Evolutionary conservation across 805 yeast species (phyloP), one percentile per base, ranked within the genome.

Genomic region (Myxozyma monticola): DNA sequence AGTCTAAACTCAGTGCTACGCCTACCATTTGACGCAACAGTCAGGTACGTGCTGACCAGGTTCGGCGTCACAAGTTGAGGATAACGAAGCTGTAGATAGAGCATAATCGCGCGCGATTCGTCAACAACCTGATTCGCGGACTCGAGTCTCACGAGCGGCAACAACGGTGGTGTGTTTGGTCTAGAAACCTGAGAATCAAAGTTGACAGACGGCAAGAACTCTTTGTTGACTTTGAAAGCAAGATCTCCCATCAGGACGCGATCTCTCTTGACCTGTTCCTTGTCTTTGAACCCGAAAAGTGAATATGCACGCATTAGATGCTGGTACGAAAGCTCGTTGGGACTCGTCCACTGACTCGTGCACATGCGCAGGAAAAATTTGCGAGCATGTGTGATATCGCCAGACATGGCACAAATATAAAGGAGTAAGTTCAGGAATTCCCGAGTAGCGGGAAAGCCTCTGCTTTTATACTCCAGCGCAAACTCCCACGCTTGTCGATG

Each of bases 81-180:
- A 38, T 70, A 65, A 29, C 65, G 62, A 18, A 76, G 65, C 21
- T 79, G 51, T 12, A 79, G 69, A 60, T 75, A 81, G 1, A 76
- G 75, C 82, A 95, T 79, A 4, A 91, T 50, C 0, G 97, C 97
- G 51, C 80, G 75, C 0, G 91, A 80, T 67, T 91, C 98, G 0
- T 84, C 81, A 37, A 85, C 47, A 1, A 87, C 68, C 54, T 80
- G 76, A 20, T 71, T 62, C 12, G 64, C 54, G 2, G 70, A 54
- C 1, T 60, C 59, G 7, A 85, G 63, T 7, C 72, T 71, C 0
- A 71, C 59, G 1, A 79, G 62, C 1, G 96, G 90, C 36, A 91
- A 69, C 49, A 91, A 78, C 2, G 97, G 97, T 2, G 88, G 79
- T 12, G 41, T 37, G 5, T 46, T 49, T 10, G 47, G 22, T 10